A percentile compares a stretch with the other conserved stretches of the same genome.
Evolutionary conservation across 257 asterid species (phyloP).

Genomic region (Solanum verrucosum): DNA sequence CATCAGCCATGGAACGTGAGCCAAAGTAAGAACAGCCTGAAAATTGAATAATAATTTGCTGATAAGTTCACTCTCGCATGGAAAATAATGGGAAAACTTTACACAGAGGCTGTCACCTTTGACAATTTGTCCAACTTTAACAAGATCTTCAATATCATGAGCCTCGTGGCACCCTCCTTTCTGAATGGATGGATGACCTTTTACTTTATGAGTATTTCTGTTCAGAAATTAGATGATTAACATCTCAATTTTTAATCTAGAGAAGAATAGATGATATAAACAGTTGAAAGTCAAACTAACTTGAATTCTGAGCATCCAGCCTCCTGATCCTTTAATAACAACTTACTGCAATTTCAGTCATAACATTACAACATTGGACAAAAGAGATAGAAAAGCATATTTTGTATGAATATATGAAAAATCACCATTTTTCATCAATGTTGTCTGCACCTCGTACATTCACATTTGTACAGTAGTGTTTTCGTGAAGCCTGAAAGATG

Average conservation of each 20-base stretch:
- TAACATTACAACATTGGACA: not conserved
- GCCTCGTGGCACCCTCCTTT: constrained; percentile 97
- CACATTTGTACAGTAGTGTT: constrained; percentile 76
- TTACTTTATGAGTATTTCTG: constrained; percentile 79
- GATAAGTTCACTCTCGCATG: constrained; percentile 2
- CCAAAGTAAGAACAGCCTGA: constrained; percentile 97
- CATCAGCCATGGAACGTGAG: constrained; percentile 72
- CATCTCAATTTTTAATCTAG: constrained; percentile 8
- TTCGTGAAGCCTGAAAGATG: constrained; percentile 75
- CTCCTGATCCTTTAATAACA: constrained; percentile 61
- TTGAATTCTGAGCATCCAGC: constrained; percentile 69
- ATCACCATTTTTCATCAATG: constrained; percentile 86
- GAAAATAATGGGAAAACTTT: not conserved
- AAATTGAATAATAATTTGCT: constrained; percentile 22
- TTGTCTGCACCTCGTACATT: constrained; percentile 49
- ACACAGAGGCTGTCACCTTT: constrained; percentile 38
- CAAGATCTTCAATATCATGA: constrained; percentile 98
- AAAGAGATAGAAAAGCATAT: constrained; percentile 4
- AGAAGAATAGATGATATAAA: not conserved
- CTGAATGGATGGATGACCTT: constrained; percentile 79
- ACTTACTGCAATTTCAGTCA: constrained; percentile 47
- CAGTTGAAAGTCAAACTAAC: constrained; percentile 20
- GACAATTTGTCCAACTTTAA: constrained; percentile 79
- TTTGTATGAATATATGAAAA: constrained; percentile 3
- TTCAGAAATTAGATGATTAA: constrained; percentile 3